Percentiles rank a stretch among this genome's conserved stretches.
These are phyloP conservation scores for Ganoderma lucidum DNA, from an alignment of 1,284 basidiomycete genomes.

Conservation along the genomic window DNA sequence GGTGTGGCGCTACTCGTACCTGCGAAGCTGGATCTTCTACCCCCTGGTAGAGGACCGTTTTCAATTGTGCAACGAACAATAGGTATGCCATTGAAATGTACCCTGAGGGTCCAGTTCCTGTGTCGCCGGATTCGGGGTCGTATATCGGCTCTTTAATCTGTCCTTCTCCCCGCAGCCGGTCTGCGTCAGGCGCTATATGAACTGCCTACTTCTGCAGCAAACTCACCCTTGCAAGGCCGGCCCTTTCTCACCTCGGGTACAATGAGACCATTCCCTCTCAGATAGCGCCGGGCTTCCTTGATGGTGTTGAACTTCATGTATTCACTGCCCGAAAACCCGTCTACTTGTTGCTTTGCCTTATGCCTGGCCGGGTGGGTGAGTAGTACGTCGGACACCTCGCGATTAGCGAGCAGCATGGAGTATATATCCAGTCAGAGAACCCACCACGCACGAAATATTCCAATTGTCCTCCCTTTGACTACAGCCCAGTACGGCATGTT, in stretches of 20 bases:
- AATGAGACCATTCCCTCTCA: not conserved
- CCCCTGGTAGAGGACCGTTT: not conserved
- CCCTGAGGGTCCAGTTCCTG: not conserved
- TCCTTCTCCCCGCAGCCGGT: not conserved
- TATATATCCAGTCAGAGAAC: not conserved
- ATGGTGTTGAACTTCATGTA: not conserved
- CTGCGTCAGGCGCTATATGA: not conserved
- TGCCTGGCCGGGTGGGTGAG: not conserved
- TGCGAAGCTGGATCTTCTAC: not conserved
- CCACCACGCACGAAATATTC: not conserved
- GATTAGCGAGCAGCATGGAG: not conserved
- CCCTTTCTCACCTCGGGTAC: not conserved
- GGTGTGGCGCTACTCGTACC: not conserved
- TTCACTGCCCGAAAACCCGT: not conserved
- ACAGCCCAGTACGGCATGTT: not conserved
- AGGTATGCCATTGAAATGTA: not conserved
- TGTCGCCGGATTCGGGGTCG: not conserved
- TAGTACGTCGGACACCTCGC: not conserved
- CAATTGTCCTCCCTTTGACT: not conserved
- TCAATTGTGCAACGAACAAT: not conserved
- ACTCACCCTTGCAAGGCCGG: not conserved
- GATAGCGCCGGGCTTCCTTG: not conserved
- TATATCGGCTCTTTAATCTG: not conserved
- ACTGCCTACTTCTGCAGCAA: not conserved
- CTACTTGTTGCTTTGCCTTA: not conserved